phyloP scores from a whole-genome alignment of 179 eudicot species.

The Sideroxylon spinosum region DNA sequence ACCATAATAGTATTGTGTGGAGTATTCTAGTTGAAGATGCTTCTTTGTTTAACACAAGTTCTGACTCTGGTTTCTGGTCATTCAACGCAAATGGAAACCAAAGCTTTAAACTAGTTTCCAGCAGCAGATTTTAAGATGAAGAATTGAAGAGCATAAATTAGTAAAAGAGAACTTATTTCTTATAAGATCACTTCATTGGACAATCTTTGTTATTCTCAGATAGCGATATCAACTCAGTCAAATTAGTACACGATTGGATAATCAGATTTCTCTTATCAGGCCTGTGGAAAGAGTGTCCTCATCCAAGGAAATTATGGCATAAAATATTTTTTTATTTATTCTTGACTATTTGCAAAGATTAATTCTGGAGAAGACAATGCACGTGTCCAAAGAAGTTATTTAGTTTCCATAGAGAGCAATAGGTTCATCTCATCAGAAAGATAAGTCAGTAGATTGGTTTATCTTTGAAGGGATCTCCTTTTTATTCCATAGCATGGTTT shows the following conservation, averaged over 20 bases:
- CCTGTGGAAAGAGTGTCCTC: not conserved
- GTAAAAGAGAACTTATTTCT: slow-evolving; percentile 3
- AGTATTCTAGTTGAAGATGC: not conserved
- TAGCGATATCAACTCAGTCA: not conserved
- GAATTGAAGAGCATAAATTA: not conserved
- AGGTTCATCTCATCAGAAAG: not conserved
- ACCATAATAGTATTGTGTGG: not conserved
- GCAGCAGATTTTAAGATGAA: not conserved
- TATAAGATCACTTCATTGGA: not conserved
- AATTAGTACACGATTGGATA: not conserved
- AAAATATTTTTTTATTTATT: not conserved
- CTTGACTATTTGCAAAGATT: not conserved
- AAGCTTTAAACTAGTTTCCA: not conserved
- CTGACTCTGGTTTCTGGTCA: slow-evolving; percentile 1
- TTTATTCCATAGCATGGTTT: not conserved
- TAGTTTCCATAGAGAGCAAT: not conserved
- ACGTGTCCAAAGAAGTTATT: not conserved
- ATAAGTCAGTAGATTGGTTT: not conserved
- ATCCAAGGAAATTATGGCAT: not conserved
- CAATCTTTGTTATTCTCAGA: too few relatives aligned
- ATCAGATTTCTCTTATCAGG: slow-evolving; percentile 5
- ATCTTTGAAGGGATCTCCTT: too few relatives aligned
- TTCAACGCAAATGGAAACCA: not conserved
- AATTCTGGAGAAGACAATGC: not conserved
- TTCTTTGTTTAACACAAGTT: not conserved